phyloP scores from a whole-genome alignment of 352 stramenopile genomes.

The Pythium rhizo-oryzae region DNA sequence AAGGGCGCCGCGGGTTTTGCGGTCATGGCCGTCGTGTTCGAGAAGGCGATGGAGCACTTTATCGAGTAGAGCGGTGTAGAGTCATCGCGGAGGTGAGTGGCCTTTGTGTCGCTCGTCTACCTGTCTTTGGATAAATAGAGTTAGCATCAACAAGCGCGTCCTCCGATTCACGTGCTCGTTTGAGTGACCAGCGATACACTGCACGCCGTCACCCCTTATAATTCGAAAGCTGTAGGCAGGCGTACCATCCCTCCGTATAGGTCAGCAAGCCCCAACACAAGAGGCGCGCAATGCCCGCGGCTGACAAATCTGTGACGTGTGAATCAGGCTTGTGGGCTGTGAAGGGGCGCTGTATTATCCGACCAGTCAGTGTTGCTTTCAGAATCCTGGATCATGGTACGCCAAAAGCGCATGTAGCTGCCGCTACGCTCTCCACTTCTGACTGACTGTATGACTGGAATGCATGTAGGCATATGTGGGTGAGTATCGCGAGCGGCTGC shows the following conservation, averaged over 20 bases:
- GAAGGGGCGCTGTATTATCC: not conserved
- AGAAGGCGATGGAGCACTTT: slow-evolving; percentile 78
- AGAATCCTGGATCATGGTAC: too few relatives aligned
- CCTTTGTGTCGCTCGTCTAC: slow-evolving; percentile 13
- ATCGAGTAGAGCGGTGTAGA: slow-evolving; percentile 16
- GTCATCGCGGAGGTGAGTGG: not conserved
- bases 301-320: not conserved
- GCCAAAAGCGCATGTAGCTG: too few relatives aligned
- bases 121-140: slow-evolving; percentile 11
- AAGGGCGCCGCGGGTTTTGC: slow-evolving; percentile 83
- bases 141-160: slow-evolving; percentile 1
- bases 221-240: too few relatives aligned
- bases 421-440: too few relatives aligned
- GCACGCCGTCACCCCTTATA: too few relatives aligned
- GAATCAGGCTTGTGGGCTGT: not conserved
- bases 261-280: too few relatives aligned
- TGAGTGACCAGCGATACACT: too few relatives aligned
- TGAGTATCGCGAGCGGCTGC: slow-evolving; percentile 41
- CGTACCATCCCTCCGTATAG: too few relatives aligned
- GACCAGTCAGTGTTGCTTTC: not conserved
- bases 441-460: not conserved
- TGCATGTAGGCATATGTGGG: slow-evolving; percentile 42
- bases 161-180: too few relatives aligned
- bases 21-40: slow-evolving; percentile 85
- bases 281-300: too few relatives aligned